Evolutionary conservation across 2,329 filamentous ascomycete species (phyloP).

Genomic region (Diaporthe ilicicola): DNA sequence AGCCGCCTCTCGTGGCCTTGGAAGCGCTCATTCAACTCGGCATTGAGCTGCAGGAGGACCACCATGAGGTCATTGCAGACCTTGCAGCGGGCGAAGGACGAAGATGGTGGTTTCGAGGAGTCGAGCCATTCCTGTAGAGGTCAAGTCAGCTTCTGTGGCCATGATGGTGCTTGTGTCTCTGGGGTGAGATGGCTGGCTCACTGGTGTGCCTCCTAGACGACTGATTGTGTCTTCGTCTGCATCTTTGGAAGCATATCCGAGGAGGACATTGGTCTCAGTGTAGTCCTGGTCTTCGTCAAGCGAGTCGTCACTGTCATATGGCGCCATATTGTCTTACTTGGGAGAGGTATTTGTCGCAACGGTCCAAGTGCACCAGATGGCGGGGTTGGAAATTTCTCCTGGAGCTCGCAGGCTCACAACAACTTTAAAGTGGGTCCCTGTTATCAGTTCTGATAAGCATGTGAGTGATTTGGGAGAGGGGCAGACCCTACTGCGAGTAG

Average conservation of each 20-base stretch:
- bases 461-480: not conserved
- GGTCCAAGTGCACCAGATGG: not conserved
- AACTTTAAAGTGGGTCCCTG: conserved; percentile 33
- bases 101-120: conserved; percentile 73
- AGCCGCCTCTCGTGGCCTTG: conserved; percentile 86
- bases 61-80: conserved; percentile 85
- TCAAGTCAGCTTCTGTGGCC: conserved; percentile 33
- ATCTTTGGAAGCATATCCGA: conserved; percentile 88
- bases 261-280: conserved; percentile 84
- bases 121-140: conserved; percentile 81
- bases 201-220: conserved; percentile 86
- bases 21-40: conserved; percentile 86
- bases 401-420: not conserved
- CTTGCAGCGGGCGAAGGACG: conserved; percentile 83
- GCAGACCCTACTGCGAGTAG: not conserved
- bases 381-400: conserved; percentile 30
- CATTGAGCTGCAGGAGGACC: conserved; percentile 89
- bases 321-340: conserved; percentile 62
- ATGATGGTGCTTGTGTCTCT: not conserved
- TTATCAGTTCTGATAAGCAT: conserved; percentile 32
- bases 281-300: conserved; percentile 73
- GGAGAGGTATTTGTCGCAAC: conserved; percentile 31
- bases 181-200: conserved; percentile 50
- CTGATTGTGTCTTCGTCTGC: conserved; percentile 83
- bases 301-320: conserved; percentile 89